Percentiles rank a stretch among this genome's conserved stretches.
Evolutionary conservation across 768 basidiomycete genomes (phyloP).

Genomic region (Trametes cingulata): DNA sequence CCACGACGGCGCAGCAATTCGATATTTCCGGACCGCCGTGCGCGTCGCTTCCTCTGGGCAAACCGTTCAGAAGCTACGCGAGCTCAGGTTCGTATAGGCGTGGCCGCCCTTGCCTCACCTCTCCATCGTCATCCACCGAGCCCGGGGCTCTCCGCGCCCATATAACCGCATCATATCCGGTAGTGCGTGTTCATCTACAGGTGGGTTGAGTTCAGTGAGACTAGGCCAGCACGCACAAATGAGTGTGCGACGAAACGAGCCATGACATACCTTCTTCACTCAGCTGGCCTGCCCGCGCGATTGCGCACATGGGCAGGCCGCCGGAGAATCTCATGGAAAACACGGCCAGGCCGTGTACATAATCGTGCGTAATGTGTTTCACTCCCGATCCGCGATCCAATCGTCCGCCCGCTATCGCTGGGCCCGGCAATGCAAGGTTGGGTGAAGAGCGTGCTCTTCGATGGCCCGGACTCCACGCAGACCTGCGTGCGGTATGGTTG

Average conservation of each 20-base stretch:
- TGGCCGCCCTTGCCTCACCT: slow-evolving; percentile 2
- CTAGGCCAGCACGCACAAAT: too few species aligned
- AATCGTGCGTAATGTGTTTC: slow-evolving; percentile 16
- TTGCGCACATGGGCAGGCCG: not conserved
- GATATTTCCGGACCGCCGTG: slow-evolving; percentile 8
- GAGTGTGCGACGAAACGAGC: not conserved
- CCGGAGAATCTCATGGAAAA: slow-evolving; percentile 1
- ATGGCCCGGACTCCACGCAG: not conserved
- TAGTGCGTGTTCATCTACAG: too few species aligned
- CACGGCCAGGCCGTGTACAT: slow-evolving; percentile 6
- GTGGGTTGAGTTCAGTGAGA: too few species aligned
- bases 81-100: slow-evolving; percentile 17
- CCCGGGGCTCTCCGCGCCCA: not conserved
- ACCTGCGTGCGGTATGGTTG: too few species aligned
- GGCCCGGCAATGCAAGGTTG: not conserved
- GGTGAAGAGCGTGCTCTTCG: not conserved
- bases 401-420: not conserved
- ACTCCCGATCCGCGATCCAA: not conserved
- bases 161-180: too few species aligned
- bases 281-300: not conserved
- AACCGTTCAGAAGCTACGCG: slow-evolving; percentile 10
- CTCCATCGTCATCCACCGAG: slow-evolving; percentile 2
- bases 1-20: slow-evolving; percentile 8
- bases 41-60: slow-evolving; percentile 1
- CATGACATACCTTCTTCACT: not conserved